Evolutionary conservation across 73 alveolate species (phyloP).

Genomic region (Tetrahymena elliotti): DNA sequence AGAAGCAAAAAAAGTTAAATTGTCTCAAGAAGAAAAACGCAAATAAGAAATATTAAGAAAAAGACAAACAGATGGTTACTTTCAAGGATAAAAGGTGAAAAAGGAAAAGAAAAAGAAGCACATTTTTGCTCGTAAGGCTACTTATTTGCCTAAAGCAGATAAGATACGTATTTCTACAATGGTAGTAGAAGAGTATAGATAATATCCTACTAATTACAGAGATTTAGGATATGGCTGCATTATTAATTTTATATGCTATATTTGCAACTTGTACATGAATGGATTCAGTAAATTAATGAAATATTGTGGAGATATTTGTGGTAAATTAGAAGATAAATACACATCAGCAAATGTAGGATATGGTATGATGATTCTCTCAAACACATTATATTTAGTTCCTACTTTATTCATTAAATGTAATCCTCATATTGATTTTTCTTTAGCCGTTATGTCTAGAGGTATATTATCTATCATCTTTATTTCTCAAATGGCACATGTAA

Average conservation of each 20-base stretch:
- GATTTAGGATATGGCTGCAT: background rate
- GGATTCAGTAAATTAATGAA: background rate
- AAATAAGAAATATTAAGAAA: background rate
- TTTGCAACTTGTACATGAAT: background rate
- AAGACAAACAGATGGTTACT: background rate
- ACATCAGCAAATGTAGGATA: background rate
- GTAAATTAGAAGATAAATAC: background rate
- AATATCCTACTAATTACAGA: background rate
- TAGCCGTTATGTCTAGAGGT: background rate
- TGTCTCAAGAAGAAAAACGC: background rate
- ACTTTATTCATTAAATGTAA: background rate
- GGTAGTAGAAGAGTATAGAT: background rate
- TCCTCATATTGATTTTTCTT: background rate
- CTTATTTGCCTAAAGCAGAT: background rate
- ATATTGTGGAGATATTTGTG: background rate
- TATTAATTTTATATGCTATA: background rate
- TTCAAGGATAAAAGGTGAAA: background rate
- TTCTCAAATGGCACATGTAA: background rate
- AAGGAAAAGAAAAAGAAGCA: background rate
- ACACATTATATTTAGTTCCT: background rate
- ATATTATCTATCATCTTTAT: background rate
- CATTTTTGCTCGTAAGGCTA: background rate
- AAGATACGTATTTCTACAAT: background rate
- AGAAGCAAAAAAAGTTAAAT: background rate
- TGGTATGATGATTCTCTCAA: background rate